Evolutionary conservation across 306 rosid species (phyloP).

Genomic region (Rosa rugosa): DNA sequence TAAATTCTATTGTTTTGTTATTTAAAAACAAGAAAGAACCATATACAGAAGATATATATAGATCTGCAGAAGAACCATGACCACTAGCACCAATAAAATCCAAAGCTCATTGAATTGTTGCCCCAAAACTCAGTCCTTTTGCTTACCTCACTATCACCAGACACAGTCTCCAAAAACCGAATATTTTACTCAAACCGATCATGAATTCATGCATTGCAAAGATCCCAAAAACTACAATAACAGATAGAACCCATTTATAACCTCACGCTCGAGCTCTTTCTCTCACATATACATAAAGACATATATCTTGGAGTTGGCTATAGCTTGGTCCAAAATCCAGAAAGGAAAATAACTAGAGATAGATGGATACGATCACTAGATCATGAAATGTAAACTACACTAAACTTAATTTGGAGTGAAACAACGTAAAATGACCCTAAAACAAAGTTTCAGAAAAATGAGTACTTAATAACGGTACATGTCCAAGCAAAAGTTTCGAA

Average conservation of each 20-base stretch:
- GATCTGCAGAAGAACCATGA: constrained; percentile 28
- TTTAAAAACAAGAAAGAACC: constrained; percentile 26
- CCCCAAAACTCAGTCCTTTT: constrained; percentile 50
- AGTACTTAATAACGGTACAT: too few species aligned
- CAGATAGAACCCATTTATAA: constrained; percentile 21
- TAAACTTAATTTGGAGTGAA: background rate
- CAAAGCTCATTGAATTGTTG: constrained; percentile 60
- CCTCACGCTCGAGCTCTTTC: constrained; percentile 13
- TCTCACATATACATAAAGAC: constrained; percentile 16
- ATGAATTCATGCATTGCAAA: constrained; percentile 39
- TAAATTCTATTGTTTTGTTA: constrained; percentile 29
- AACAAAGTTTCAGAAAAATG: too few species aligned
- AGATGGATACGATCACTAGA: constrained; percentile 14
- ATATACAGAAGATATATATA: constrained; percentile 20
- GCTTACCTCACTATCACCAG: constrained; percentile 68
- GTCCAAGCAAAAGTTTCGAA: background rate
- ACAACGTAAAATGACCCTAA: too few species aligned
- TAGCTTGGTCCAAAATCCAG: constrained; percentile 46
- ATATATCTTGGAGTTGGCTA: constrained; percentile 33
- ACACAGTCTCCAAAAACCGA: constrained; percentile 49
- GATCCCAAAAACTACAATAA: constrained; percentile 24
- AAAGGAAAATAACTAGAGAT: constrained; percentile 40
- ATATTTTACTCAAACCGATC: constrained; percentile 36
- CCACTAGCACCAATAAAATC: constrained; percentile 53
- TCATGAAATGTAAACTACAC: background rate